Base-by-base conservation (phyloP, 2,329 filamentous ascomycete species). In the Daldinia sp. region DNA sequence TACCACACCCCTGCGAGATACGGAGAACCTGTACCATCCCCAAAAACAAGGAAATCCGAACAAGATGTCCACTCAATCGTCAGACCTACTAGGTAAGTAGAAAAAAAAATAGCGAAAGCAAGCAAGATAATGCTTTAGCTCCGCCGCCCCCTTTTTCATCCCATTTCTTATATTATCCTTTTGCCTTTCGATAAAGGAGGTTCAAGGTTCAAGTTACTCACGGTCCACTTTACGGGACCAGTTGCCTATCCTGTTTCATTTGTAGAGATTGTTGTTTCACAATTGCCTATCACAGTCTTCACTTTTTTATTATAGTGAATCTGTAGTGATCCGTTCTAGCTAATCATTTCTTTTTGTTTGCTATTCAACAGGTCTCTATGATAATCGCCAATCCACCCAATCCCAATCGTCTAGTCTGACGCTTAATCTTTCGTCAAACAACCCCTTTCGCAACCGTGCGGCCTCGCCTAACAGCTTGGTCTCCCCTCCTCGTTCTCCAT, bases 361-460 rank as follows among this genome's bases (percentile, higher is more conserved):
- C 50, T 62, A 51, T 67, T 61, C 66, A 76, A 54, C 76, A 80
- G 79, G 77, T 71, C 77, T 77, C 54, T 70, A 71, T 69, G 62
- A 68, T 59, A 66, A 68, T 64, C 68, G 78, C 70, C 82, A 79
- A 66, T 84, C 85, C 71, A 77, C 83, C 72, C 82, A 79, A 68
- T 84, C 83, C 72, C 82, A 79, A 68, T 84, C 85, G 70, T 77
- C 83, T 68, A 83, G 82, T 69, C 81, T 90, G 74, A 81, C 85
- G 56, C 80, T 90, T 76, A 90, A 88, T 77, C 85, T 93, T 73
- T 88, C 89, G 77, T 93, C 90, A 76, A 93, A 93, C 83, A 94
- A 94, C 75, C 91, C 91, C 66, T 94, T 87, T 73, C 89, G 90
- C 80, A 92, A 92, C 77, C 87, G 89, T 73, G 87, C 88, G 67